These are phyloP conservation scores for Thielaviopsis musarum DNA, from an alignment of 2,329 filamentous ascomycete species.

Conservation along the genomic window DNA sequence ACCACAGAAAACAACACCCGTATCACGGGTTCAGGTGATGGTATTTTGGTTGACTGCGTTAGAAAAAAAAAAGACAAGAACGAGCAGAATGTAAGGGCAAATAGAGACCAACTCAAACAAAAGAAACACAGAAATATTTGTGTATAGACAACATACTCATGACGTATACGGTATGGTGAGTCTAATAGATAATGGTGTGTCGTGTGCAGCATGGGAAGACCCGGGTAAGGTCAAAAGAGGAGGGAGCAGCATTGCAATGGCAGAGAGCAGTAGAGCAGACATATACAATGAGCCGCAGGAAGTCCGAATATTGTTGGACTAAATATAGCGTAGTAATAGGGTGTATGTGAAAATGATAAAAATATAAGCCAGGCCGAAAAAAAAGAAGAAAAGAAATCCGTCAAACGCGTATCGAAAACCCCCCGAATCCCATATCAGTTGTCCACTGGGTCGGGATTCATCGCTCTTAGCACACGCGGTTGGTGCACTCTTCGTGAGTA, in stretches of 20 bases:
- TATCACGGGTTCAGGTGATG: too few species aligned
- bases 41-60: too few species aligned
- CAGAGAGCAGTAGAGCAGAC: background rate
- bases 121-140: too few species aligned
- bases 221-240: background rate
- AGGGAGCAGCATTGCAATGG: background rate
- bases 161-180: background rate
- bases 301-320: background rate
- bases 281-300: background rate
- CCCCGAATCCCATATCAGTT: constrained; percentile 10
- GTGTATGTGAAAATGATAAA: background rate
- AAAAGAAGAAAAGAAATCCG: background rate
- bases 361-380: background rate
- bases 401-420: background rate
- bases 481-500: constrained; percentile 44
- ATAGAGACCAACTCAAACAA: too few species aligned
- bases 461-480: constrained; percentile 41
- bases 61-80: too few species aligned
- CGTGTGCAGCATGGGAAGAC: background rate
- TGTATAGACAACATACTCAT: too few species aligned
- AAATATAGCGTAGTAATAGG: background rate
- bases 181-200: background rate
- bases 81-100: too few species aligned
- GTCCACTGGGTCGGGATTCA: constrained; percentile 39
- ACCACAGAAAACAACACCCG: too few species aligned